phyloP scores from a whole-genome alignment of 2,329 filamentous ascomycete genomes.

The Blastomyces gilchristii region DNA sequence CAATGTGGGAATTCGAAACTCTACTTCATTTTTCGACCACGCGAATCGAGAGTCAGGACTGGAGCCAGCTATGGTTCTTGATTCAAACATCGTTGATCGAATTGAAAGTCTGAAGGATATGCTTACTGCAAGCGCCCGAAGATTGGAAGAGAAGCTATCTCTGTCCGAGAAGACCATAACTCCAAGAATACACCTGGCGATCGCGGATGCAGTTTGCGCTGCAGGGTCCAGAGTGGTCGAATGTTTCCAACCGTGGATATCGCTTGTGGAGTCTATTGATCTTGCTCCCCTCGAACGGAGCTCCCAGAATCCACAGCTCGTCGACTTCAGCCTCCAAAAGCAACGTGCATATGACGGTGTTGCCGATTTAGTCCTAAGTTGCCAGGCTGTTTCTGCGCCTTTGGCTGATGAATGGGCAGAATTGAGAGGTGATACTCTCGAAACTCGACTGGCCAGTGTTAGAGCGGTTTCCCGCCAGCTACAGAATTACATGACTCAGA shows the following conservation, averaged over 20 bases:
- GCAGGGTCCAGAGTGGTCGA: slow-evolving; percentile 74
- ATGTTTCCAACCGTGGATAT: slow-evolving; percentile 79
- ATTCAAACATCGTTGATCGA: slow-evolving; percentile 66
- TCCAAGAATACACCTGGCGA: slow-evolving; percentile 62
- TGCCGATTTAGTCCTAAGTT: slow-evolving; percentile 75
- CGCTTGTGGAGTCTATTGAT: slow-evolving; percentile 84
- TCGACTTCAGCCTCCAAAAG: slow-evolving; percentile 82
- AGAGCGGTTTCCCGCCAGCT: slow-evolving; percentile 66
- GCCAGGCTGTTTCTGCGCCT: slow-evolving; percentile 84
- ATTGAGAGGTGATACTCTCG: slow-evolving; percentile 77
- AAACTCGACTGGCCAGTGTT: slow-evolving; percentile 74
- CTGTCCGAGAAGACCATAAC: slow-evolving; percentile 74
- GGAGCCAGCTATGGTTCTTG: slow-evolving; percentile 65
- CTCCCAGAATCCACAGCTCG: slow-evolving; percentile 73
- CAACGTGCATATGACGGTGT: slow-evolving; percentile 90
- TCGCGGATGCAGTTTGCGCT: slow-evolving; percentile 72
- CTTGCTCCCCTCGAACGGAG: slow-evolving; percentile 66
- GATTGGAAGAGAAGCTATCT: slow-evolving; percentile 73
- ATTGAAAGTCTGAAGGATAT: slow-evolving; percentile 78
- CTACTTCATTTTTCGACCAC: slow-evolving; percentile 67
- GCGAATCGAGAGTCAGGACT: slow-evolving; percentile 58
- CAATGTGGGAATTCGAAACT: slow-evolving; percentile 52
- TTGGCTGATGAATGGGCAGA: slow-evolving; percentile 93
- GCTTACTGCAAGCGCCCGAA: slow-evolving; percentile 74
- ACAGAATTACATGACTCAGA: slow-evolving; percentile 75